A percentile compares a stretch with the other conserved stretches of the same genome.
phyloP scores from a whole-genome alignment of 768 basidiomycete species.

The Tulasnella sp. region DNA sequence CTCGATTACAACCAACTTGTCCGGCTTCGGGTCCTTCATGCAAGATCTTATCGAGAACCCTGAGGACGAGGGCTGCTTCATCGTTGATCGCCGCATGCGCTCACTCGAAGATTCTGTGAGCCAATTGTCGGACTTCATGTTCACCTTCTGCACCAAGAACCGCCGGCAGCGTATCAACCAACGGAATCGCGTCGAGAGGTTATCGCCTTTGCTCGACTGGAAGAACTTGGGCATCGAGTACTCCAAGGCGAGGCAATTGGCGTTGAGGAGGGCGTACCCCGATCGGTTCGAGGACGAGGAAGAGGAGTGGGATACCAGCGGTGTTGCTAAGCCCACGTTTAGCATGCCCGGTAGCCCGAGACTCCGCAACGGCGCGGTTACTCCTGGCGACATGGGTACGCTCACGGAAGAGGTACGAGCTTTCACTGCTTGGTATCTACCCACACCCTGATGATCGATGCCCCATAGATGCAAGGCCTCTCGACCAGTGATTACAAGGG shows the following conservation, averaged over 20 bases:
- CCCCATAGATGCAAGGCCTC: slow-evolving; percentile 66
- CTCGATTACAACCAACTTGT: slow-evolving; percentile 91
- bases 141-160: slow-evolving; percentile 64
- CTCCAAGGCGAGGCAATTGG: slow-evolving; percentile 85
- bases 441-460: not conserved
- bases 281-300: slow-evolving; percentile 68
- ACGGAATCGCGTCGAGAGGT: slow-evolving; percentile 90
- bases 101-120: slow-evolving; percentile 80
- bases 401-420: slow-evolving; percentile 61
- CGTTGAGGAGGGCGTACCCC: slow-evolving; percentile 86
- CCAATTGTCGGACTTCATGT: slow-evolving; percentile 56
- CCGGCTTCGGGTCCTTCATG: slow-evolving; percentile 98
- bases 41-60: slow-evolving; percentile 93
- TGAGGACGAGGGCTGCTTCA: slow-evolving; percentile 92
- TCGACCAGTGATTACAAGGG: slow-evolving; percentile 79
- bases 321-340: slow-evolving; percentile 36
- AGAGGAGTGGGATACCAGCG: slow-evolving; percentile 38
- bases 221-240: slow-evolving; percentile 97
- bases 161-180: slow-evolving; percentile 98
- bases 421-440: not conserved
- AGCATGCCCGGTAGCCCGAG: slow-evolving; percentile 83
- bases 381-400: slow-evolving; percentile 88
- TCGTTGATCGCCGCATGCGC: slow-evolving; percentile 82
- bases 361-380: slow-evolving; percentile 66
- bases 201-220: slow-evolving; percentile 92